Evolutionary conservation across 2,329 filamentous ascomycete species (phyloP).

Genomic region (Ophiostoma tasmaniense): DNA sequence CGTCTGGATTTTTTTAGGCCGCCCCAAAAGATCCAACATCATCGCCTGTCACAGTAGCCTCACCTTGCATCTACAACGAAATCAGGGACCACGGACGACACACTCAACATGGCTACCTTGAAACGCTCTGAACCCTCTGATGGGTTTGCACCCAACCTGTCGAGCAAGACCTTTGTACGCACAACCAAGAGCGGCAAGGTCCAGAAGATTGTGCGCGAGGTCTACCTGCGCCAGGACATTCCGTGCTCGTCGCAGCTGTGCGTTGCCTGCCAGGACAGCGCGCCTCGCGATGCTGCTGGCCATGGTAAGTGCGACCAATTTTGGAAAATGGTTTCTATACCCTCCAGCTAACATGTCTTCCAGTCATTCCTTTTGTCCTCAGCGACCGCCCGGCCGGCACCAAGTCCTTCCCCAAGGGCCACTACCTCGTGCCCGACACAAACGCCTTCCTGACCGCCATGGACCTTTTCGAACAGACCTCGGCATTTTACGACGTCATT

Average conservation of each 20-base stretch:
- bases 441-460: slow-evolving; percentile 93
- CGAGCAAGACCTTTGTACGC: slow-evolving; percentile 90
- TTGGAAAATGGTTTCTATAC: neutral
- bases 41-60: neutral
- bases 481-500: slow-evolving; percentile 92
- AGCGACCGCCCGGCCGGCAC: slow-evolving; percentile 83
- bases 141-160: slow-evolving; percentile 63
- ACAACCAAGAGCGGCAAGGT: slow-evolving; percentile 95
- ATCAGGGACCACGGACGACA: neutral
- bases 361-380: slow-evolving; percentile 75
- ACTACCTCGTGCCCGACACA: slow-evolving; percentile 92
- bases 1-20: slow-evolving; percentile 12
- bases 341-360: neutral
- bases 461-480: slow-evolving; percentile 90
- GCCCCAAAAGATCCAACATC: neutral
- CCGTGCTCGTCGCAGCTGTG: slow-evolving; percentile 93
- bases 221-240: slow-evolving; percentile 93
- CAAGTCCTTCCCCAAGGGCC: slow-evolving; percentile 71
- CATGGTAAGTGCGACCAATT: slow-evolving; percentile 48
- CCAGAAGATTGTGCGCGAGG: slow-evolving; percentile 94
- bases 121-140: slow-evolving; percentile 44
- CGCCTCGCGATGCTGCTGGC: slow-evolving; percentile 71
- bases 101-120: slow-evolving; percentile 51
- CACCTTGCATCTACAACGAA: neutral
- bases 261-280: slow-evolving; percentile 60